Evolutionary conservation across 768 basidiomycete species (phyloP).

Genomic region (Pleurotus eryngii): DNA sequence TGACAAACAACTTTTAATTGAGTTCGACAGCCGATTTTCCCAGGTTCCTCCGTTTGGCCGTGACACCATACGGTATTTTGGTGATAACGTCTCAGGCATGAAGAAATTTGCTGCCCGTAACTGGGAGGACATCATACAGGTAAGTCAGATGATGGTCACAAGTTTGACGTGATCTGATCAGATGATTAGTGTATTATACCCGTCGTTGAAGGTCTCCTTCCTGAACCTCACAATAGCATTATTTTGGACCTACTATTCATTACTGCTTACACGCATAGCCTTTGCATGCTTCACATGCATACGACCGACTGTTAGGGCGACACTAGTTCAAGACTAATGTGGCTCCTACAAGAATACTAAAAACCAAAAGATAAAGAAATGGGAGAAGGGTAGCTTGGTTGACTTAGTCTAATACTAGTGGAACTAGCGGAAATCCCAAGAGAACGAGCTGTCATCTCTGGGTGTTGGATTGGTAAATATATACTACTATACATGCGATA

Average conservation of each 20-base stretch:
- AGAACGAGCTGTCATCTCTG: too few relatives aligned
- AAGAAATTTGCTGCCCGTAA: conserved; percentile 21
- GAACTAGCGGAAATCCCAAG: too few relatives aligned
- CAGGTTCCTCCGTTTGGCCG: conserved; percentile 13
- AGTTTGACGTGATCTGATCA: neutral
- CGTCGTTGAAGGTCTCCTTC: conserved; percentile 26
- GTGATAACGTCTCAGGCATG: conserved; percentile 16
- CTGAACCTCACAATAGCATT: conserved; percentile 13
- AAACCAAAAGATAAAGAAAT: too few relatives aligned
- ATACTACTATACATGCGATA: too few relatives aligned
- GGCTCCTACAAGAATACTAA: too few relatives aligned
- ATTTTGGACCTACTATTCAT: conserved; percentile 19
- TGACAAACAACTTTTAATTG: neutral
- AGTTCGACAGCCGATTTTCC: conserved; percentile 8
- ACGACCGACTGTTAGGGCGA: too few relatives aligned
- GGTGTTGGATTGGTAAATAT: too few relatives aligned
- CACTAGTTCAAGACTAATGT: too few relatives aligned
- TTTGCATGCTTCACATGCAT: conserved; percentile 20
- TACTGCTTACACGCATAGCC: neutral
- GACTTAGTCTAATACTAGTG: too few relatives aligned
- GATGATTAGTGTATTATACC: conserved; percentile 1
- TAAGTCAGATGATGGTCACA: conserved; percentile 1
- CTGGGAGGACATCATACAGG: conserved; percentile 29
- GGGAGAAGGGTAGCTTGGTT: too few relatives aligned
- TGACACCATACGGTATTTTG: conserved; percentile 19